Evolutionary conservation across 2,329 filamentous ascomycete species (phyloP).

Genomic region (Diaporthe destruens): DNA sequence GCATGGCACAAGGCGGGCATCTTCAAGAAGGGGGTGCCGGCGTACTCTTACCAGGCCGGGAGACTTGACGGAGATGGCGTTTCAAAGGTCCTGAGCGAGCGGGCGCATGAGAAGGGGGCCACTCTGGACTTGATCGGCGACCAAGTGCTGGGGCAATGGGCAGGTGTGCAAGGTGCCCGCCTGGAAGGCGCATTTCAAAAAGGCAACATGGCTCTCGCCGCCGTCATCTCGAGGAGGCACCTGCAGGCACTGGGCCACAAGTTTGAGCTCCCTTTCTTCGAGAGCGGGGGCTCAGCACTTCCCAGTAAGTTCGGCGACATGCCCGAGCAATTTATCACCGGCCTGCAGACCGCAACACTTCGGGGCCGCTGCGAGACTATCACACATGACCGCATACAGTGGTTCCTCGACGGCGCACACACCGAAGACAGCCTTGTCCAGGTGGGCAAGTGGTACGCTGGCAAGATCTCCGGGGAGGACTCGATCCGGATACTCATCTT

Average conservation of each 20-base stretch:
- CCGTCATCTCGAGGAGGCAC: slow-evolving; percentile 56
- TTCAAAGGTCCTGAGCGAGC: slow-evolving; percentile 51
- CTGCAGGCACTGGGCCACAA: slow-evolving; percentile 47
- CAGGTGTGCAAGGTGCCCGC: slow-evolving; percentile 54
- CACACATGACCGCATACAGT: slow-evolving; percentile 66
- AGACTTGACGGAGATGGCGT: slow-evolving; percentile 54
- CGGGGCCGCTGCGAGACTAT: slow-evolving; percentile 82
- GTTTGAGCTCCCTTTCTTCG: slow-evolving; percentile 62
- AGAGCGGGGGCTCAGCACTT: slow-evolving; percentile 45
- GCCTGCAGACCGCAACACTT: slow-evolving; percentile 75
- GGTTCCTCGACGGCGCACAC: slow-evolving; percentile 91
- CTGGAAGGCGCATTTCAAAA: slow-evolving; percentile 67
- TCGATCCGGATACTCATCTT: slow-evolving; percentile 75
- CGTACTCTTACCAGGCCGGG: slow-evolving; percentile 65
- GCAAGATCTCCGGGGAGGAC: slow-evolving; percentile 55
- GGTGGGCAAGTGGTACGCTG: slow-evolving; percentile 82
- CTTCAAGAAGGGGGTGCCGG: slow-evolving; percentile 75
- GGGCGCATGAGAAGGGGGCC: slow-evolving; percentile 69
- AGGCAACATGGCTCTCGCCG: slow-evolving; percentile 70
- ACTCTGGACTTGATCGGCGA: slow-evolving; percentile 55
- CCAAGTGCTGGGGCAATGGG: slow-evolving; percentile 49
- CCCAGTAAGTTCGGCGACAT: slow-evolving; percentile 47
- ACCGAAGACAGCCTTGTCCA: slow-evolving; percentile 85
- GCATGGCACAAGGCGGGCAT: slow-evolving; percentile 94
- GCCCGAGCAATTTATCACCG: slow-evolving; percentile 70